A percentile compares a stretch with the other conserved stretches of the same genome.
phyloP scores from a whole-genome alignment of 108 stramenopile genomes.

The Nannochloropsis granulata region DNA sequence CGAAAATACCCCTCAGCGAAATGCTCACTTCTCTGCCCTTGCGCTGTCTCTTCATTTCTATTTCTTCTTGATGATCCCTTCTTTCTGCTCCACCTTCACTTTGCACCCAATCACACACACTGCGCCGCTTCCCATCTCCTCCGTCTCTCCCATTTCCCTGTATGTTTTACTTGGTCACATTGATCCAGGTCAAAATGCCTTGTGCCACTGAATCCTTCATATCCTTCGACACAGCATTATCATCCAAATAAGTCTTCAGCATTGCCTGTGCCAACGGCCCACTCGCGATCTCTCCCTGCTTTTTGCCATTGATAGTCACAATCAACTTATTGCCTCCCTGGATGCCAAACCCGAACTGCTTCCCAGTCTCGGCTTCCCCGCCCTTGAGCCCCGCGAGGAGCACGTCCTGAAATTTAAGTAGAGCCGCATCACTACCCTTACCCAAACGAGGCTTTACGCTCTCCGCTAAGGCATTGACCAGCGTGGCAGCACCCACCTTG shows the following conservation, averaged over 20 bases:
- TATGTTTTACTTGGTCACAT: not conserved
- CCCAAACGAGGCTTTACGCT: conserved; percentile 39
- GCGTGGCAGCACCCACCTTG: conserved; percentile 36
- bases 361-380: not conserved
- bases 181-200: not conserved
- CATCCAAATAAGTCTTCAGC: not conserved
- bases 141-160: no score
- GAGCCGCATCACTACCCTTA: conserved; percentile 8
- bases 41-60: no score
- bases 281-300: not conserved
- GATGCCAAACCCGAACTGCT: not conserved
- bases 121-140: no score
- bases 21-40: no score
- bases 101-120: no score
- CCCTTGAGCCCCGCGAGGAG: not conserved
- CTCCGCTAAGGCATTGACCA: conserved; percentile 36
- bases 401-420: conserved; percentile 19
- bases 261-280: not conserved
- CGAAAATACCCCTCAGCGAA: no score
- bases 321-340: not conserved
- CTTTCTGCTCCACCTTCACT: no score
- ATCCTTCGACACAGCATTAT: not conserved
- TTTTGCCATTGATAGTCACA: not conserved
- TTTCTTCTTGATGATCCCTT: no score
- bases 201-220: not conserved